Percentiles rank a stretch among this genome's conserved stretches.
phyloP scores from a whole-genome alignment of 2,329 filamentous ascomycete genomes.

The Calonectria ilicicola region DNA sequence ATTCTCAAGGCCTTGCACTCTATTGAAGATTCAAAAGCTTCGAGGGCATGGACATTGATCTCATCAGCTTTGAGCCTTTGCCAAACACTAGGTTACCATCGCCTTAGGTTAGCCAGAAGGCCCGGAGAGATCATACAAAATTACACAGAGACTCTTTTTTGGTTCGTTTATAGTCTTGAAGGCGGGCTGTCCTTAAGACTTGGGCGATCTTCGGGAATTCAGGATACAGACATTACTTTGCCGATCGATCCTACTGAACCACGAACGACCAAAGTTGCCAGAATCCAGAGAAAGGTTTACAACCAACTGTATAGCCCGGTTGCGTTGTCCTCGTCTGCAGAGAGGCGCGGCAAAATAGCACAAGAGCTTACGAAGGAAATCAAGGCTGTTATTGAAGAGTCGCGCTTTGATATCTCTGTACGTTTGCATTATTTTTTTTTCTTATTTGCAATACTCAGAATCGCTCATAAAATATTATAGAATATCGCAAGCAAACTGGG shows the following conservation, averaged over 20 bases:
- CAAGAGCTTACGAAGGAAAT: conserved; percentile 18
- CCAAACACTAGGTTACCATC: conserved; percentile 50
- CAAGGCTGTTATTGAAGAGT: conserved; percentile 24
- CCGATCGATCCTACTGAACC: conserved; percentile 26
- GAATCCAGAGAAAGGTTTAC: conserved; percentile 48
- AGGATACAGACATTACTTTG: conserved; percentile 47
- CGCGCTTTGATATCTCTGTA: conserved; percentile 25
- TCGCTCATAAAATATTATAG: conserved; percentile 17
- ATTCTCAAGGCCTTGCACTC: conserved; percentile 45
- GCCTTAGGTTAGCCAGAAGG: not conserved
- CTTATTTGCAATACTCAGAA: no score
- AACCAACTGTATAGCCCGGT: conserved; percentile 49
- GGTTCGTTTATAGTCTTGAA: conserved; percentile 50
- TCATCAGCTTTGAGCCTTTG: conserved; percentile 49
- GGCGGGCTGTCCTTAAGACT: conserved; percentile 51
- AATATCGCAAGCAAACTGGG: not conserved
- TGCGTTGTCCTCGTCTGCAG: not conserved
- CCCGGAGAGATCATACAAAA: not conserved
- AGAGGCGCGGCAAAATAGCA: not conserved
- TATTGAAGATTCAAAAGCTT: conserved; percentile 48
- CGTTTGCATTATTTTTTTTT: not conserved
- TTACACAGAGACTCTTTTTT: conserved; percentile 43
- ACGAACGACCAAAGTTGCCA: conserved; percentile 32
- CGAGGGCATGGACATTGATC: conserved; percentile 50
- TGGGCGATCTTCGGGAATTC: conserved; percentile 48